A percentile compares a stretch with the other conserved stretches of the same genome.
Evolutionary conservation across 306 rosid species (phyloP).

Genomic region (Fragaria nilgerrensis): DNA sequence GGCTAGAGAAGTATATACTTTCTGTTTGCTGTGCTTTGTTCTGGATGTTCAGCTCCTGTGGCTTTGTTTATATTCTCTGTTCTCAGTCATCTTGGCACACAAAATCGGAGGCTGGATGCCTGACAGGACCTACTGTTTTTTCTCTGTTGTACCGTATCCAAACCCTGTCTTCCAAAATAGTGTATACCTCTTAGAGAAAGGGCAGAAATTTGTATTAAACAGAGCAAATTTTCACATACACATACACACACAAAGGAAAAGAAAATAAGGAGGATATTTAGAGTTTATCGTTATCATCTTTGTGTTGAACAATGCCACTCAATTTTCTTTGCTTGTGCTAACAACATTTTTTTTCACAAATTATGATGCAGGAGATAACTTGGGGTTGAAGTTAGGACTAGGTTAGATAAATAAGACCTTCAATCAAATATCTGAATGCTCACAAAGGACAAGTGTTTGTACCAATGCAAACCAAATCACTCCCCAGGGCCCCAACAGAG

Average conservation of each 20-base stretch:
- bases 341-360: constrained; percentile 11
- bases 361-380: constrained; percentile 25
- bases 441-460: not conserved
- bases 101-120: not conserved
- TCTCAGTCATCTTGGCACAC: not conserved
- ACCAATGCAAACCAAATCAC: not conserved
- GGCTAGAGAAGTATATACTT: not conserved
- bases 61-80: constrained; percentile 8
- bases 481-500: not conserved
- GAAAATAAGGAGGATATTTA: not conserved
- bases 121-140: not conserved
- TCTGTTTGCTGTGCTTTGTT: not conserved
- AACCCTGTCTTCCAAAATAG: not conserved
- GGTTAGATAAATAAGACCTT: constrained; percentile 29
- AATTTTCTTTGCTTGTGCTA: not conserved
- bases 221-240: not conserved
- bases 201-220: not conserved
- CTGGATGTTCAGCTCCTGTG: not conserved
- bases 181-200: not conserved
- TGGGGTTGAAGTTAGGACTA: constrained; percentile 23
- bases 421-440: not conserved
- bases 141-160: not conserved
- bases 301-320: not conserved
- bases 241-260: no score
- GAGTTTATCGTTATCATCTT: not conserved